Conservation (phyloP, 768 basidiomycete genomes). For the Boletus tomentosulus region DNA sequence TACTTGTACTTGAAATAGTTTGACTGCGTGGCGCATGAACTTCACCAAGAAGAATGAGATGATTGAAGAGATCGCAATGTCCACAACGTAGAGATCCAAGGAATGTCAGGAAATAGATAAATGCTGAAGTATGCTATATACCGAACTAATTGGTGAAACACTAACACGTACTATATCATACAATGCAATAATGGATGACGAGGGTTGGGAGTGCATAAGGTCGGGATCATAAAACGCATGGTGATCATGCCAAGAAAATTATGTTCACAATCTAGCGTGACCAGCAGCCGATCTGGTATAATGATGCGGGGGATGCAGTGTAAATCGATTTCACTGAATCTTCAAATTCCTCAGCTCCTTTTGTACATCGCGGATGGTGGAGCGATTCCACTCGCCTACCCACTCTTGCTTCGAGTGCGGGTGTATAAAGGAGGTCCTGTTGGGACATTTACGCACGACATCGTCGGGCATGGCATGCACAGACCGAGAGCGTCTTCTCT, state of each 20-base stretch:
- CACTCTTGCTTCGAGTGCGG: constrained; percentile 18
- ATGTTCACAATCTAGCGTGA: not conserved
- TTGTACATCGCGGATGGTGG: constrained; percentile 37
- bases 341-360: constrained; percentile 32
- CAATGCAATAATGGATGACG: not conserved
- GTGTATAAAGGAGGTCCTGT: not conserved
- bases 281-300: constrained; percentile 15
- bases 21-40: not conserved
- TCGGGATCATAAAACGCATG: not conserved
- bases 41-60: not conserved
- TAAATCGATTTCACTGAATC: constrained; percentile 4
- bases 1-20: not conserved
- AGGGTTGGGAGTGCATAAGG: not conserved
- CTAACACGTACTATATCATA: not conserved
- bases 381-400: constrained; percentile 41
- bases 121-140: not conserved
- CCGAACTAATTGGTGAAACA: not conserved
- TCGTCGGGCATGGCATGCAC: constrained; percentile 1
- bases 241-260: not conserved
- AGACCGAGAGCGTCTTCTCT: constrained; percentile 17
- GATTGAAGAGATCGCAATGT: not conserved
- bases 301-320: not conserved
- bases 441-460: not conserved
- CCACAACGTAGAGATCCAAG: not conserved
- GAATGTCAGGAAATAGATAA: not conserved